phyloP scores from a whole-genome alignment of 306 rosid genomes.

The Fragaria vesca region DNA sequence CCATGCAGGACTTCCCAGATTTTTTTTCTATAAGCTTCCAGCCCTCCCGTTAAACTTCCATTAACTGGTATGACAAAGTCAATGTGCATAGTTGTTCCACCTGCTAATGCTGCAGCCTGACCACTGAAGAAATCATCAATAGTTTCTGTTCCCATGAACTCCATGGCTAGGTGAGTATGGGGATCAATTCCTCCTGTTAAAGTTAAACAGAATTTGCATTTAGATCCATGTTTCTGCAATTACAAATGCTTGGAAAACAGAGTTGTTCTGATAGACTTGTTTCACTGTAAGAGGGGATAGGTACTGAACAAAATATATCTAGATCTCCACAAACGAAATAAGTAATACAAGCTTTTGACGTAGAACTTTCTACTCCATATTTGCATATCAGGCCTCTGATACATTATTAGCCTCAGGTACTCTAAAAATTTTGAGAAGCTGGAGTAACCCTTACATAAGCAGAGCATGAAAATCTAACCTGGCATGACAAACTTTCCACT shows the following conservation, averaged over 20 bases:
- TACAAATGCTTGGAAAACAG: not conserved
- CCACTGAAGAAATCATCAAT: conserved; percentile 88
- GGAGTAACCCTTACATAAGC: not conserved
- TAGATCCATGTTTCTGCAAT: conserved; percentile 10
- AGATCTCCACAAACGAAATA: not conserved
- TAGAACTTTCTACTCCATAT: not conserved
- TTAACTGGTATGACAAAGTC: conserved; percentile 76
- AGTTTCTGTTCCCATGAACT: conserved; percentile 60
- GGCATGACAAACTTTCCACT: conserved; percentile 97
- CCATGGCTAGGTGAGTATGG: conserved; percentile 78
- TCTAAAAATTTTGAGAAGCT: not conserved
- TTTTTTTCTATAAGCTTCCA: conserved; percentile 80
- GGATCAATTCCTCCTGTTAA: conserved; percentile 95
- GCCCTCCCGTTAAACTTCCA: conserved; percentile 74
- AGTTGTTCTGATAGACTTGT: not conserved
- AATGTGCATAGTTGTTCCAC: conserved; percentile 97
- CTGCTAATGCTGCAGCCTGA: conserved; percentile 98
- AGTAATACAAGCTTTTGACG: not conserved
- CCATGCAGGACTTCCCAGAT: conserved; percentile 80
- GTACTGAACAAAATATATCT: not conserved
- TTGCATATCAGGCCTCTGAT: not conserved
- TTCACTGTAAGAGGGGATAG: not conserved
- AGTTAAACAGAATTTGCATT: conserved; percentile 26
- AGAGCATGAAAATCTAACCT: conserved; percentile 47
- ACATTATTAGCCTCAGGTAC: not conserved